A percentile compares a stretch with the other conserved stretches of the same genome.
Conservation (phyloP, 805 yeast species). For the Jamesozyma gamospora region DNA sequence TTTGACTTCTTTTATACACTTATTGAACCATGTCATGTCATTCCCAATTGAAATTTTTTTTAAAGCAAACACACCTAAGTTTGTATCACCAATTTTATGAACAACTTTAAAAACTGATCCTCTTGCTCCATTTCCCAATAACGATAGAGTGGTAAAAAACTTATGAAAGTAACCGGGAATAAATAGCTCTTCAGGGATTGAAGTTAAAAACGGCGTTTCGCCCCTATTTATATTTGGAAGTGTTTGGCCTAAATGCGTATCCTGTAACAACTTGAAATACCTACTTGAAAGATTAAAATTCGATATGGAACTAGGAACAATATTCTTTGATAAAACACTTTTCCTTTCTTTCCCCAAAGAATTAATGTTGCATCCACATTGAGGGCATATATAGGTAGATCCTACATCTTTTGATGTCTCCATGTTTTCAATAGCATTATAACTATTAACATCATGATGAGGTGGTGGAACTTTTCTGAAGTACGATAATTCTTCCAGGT, state of each 20-base stretch:
- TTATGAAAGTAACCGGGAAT: slow-evolving; percentile 74
- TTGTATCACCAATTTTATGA: slow-evolving; percentile 58
- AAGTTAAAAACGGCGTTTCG: slow-evolving; percentile 1
- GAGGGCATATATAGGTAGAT: slow-evolving; percentile 23
- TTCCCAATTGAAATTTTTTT: slow-evolving; percentile 81
- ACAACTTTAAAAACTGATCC: slow-evolving; percentile 80
- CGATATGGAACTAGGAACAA: not conserved
- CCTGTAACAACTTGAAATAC: slow-evolving; percentile 16
- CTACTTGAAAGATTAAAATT: slow-evolving; percentile 11
- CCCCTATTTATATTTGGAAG: not conserved
- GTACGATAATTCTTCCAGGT: slow-evolving; percentile 19
- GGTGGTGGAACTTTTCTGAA: slow-evolving; percentile 11
- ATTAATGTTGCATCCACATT: slow-evolving; percentile 24
- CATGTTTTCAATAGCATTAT: too few species aligned
- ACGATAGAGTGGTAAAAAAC: slow-evolving; percentile 52
- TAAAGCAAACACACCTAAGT: slow-evolving; percentile 72
- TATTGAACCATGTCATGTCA: slow-evolving; percentile 54
- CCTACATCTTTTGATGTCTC: slow-evolving; percentile 7
- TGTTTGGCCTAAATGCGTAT: slow-evolving; percentile 5
- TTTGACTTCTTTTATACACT: slow-evolving; percentile 69
- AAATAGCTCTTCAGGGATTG: slow-evolving; percentile 48
- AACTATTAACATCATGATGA: not conserved
- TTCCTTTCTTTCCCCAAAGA: not conserved
- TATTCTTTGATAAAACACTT: not conserved
- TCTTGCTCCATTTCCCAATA: slow-evolving; percentile 73